Evolutionary conservation across 2,329 filamentous ascomycete species (phyloP), one percentile per base, ranked within the genome.

Genomic region (Ophiostoma piceae): DNA sequence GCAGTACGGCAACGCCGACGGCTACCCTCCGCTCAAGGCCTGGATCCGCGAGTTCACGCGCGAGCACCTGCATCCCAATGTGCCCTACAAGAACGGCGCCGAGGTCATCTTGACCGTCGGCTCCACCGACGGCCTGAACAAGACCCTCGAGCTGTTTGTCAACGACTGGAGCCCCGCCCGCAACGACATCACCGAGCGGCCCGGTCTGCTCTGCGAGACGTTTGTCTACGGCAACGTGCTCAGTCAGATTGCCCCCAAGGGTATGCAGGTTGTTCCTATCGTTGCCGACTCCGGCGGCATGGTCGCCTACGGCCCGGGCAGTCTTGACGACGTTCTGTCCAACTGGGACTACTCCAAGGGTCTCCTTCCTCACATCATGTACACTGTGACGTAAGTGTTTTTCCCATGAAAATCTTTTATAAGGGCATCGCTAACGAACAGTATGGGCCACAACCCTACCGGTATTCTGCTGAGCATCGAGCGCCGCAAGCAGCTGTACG

Each of bases 371-470:
- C 91, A 94, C 78, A 77, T 97, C 73, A 84, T 97, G 82, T 97
- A 97, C 78, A 96, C 92, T 1, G 91, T 97, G 73, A 94, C 62
- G 32, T 65, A 65, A 39, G 60, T 65, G 19, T 37, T 12, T 19
- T 19, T 32, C 37, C 14, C 22, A 32, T 16, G 12, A 26, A 39
- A 26, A 47, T 9, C 43, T 8, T 43, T 16, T 43, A 57, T 19
- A 35, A 57, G 3, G 2, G 47, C 14, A 62, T 26, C 5, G 12
- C 69, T 70, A 29, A 70, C 66, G 51, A 57, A 8, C 60, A 65
- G 32, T 43, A 90, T 92, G 80, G 94, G 93, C 37, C 93, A 97
- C 76, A 97, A 97, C 77, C 94, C 93, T 1, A 96, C 92, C 0
- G 89, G 91, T 39, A 88, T 90, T 41, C 88, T 91, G 2, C 82